These are phyloP conservation scores for Vitis labrusca DNA, from an alignment of 164 flowering plant species.

Conservation along the genomic window DNA sequence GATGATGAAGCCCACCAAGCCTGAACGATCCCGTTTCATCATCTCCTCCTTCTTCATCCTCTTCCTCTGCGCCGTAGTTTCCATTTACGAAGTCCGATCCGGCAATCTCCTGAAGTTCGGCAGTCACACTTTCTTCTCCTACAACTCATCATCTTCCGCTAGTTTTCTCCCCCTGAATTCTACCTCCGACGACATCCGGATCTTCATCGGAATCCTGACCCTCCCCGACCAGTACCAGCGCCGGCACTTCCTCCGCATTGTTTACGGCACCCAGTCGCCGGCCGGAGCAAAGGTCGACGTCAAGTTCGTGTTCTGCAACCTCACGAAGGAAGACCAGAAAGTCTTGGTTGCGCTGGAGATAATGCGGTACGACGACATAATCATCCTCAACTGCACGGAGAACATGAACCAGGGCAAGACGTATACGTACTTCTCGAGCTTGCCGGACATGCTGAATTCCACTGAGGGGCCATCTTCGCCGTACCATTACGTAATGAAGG, in stretches of 20 bases:
- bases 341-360: slow-evolving; percentile 77
- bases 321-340: slow-evolving; percentile 76
- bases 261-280: slow-evolving; percentile 65
- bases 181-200: slow-evolving; percentile 34
- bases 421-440: slow-evolving; percentile 67
- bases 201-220: slow-evolving; percentile 72
- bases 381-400: slow-evolving; percentile 74
- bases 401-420: slow-evolving; percentile 89
- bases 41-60: slow-evolving; percentile 51
- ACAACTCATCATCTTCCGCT: not conserved
- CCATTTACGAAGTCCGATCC: slow-evolving; percentile 64
- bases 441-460: slow-evolving; percentile 51
- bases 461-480: slow-evolving; percentile 40
- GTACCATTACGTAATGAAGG: slow-evolving; percentile 77
- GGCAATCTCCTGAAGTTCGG: slow-evolving; percentile 42
- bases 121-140: slow-evolving; percentile 29
- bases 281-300: slow-evolving; percentile 53
- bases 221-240: slow-evolving; percentile 71
- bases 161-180: not conserved
- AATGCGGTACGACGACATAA: slow-evolving; percentile 74
- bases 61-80: slow-evolving; percentile 61
- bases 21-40: slow-evolving; percentile 29
- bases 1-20: slow-evolving; percentile 23
- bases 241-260: slow-evolving; percentile 70
- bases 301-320: slow-evolving; percentile 83